Base-by-base conservation (phyloP, 1,139 yeast genomes). In the Casaregolazyma suthepensis region DNA sequence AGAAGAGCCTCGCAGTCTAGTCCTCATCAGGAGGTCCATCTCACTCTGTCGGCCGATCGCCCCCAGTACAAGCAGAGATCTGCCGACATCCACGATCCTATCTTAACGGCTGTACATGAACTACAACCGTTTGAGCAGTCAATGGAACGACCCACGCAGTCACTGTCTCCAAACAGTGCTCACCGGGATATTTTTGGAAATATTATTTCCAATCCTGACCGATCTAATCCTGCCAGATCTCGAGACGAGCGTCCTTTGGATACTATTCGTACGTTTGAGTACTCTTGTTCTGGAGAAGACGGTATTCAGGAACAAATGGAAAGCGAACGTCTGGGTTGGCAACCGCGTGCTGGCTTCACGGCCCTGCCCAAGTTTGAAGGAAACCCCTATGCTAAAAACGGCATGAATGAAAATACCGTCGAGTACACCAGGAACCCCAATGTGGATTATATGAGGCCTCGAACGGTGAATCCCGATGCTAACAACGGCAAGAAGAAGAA, bases 211-310 rank as follows among this genome's bases (percentile, higher is more conserved):
- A 80, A 79, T 59, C 87, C 95, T 4, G 99, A 93, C 68, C 77
- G 85, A 63, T 87, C 96, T 26, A 93, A 93, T 67, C 99, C 99
- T 19, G 85, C 97, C 13, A 80, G 99, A 65, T 72, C 87, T 17
- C 80, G 98, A 67, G 90, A 90, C 69, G 99, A 93, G 73, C 81
- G 99, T 62, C 99, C 99, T 3, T 73, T 93, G 66, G 99, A 94
- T 70, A 93, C 99, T 1, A 90, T 93, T 63, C 76, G 97, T 59
- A 80, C 87, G 5, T 93, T 93, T 71, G 98, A 93, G 73, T 93
- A 85, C 67, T 84, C 96, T 37, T 88, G 93, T 59, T 86, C 96
- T 3, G 97, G 97, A 46, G 96, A 91, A 68, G 74, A 78, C 54
- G 70, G 79, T 26, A 85, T 86, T 73, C 79, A 84, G 53, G 93